Base-by-base conservation (phyloP, 495 filamentous ascomycete genomes). In the Polyplosphaeria fusca region DNA sequence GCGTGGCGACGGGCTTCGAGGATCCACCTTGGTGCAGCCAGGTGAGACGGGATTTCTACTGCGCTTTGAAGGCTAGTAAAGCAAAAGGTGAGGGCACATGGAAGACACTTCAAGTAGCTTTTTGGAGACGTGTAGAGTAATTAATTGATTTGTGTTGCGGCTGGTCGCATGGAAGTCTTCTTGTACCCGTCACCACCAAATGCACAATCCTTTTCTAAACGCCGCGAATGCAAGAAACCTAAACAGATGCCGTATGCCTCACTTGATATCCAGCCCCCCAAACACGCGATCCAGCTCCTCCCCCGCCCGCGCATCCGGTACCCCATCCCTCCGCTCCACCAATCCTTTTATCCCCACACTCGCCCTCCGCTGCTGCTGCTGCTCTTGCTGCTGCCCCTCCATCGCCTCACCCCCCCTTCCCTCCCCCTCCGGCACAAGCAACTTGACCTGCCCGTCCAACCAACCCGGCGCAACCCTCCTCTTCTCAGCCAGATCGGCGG, bases 401-500 rank as follows among this genome's bases (percentile, higher is more conserved):
- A 48, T 63, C 20, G 13, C 12, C 3, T 35, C 61, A 22, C 25
- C 59, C 25, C 27, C 62, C 14, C 19, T 40, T 32, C 25, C 40
- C 51, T 67, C 75, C 61, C 73, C 79, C 68, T 82, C 76, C 3
- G 93, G 93, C 73, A 91, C 83, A 42, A 98, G 70, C 50, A 98
- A 73, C 64, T 87, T 81, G 68, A 87, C 85, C 24, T 95, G 88
- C 30, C 88, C 86, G 69, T 98, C 93, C 64, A 98, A 72, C 88
- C 92, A 98, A 0, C 93, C 93, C 14, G 93, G 93, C 37, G 93
- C 93, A 28, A 95, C 78, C 18, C 90, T 77, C 48, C 93, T 71
- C 78, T 95, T 96, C 80, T 97, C 93, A 28, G 88, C 89, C 52
- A 98, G 73, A 53, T 97, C 93, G 44, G 86, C 78, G 45, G 88